A percentile compares a stretch with the other conserved stretches of the same genome.
phyloP scores from a whole-genome alignment of 805 yeast genomes.

The Candida peoriensis region DNA sequence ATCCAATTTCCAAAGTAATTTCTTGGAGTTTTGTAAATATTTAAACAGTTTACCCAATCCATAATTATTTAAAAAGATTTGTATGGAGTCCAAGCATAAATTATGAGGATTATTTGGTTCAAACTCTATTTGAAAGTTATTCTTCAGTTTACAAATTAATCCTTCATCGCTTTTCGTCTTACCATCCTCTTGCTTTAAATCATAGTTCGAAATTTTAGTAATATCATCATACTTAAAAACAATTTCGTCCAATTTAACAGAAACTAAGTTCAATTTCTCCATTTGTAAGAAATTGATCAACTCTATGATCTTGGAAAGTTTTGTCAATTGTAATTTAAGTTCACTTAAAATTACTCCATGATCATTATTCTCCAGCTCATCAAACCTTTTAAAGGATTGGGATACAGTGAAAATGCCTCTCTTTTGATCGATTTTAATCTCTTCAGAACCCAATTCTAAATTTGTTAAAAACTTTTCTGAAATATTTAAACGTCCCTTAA shows the following conservation, averaged over 20 bases:
- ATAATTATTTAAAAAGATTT: conserved; percentile 14
- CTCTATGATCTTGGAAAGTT: conserved; percentile 22
- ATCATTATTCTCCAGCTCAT: conserved; percentile 10
- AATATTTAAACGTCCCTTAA: not conserved
- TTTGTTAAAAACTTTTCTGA: conserved; percentile 6
- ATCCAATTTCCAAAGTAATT: conserved; percentile 15
- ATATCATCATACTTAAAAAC: conserved; percentile 21
- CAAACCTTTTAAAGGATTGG: conserved; percentile 14
- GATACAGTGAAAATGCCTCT: too few relatives aligned
- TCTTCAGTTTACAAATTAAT: conserved; percentile 18
- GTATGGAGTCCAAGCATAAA: conserved; percentile 19
- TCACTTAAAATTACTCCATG: conserved; percentile 8
- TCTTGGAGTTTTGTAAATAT: conserved; percentile 16
- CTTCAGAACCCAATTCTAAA: conserved; percentile 16
- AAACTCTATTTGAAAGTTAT: conserved; percentile 19
- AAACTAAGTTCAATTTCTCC: conserved; percentile 19
- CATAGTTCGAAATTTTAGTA: too few relatives aligned
- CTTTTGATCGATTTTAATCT: conserved; percentile 18
- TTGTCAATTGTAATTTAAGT: conserved; percentile 12
- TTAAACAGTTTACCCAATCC: conserved; percentile 14
- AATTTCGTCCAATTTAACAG: conserved; percentile 22
- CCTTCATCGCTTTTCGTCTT: conserved; percentile 6
- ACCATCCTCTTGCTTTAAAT: conserved; percentile 2
- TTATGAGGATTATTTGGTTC: conserved; percentile 22
- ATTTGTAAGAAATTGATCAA: conserved; percentile 18